Evolutionary conservation across 106 monocot genomes (phyloP).

Genomic region (Platanthera guangdongensis): DNA sequence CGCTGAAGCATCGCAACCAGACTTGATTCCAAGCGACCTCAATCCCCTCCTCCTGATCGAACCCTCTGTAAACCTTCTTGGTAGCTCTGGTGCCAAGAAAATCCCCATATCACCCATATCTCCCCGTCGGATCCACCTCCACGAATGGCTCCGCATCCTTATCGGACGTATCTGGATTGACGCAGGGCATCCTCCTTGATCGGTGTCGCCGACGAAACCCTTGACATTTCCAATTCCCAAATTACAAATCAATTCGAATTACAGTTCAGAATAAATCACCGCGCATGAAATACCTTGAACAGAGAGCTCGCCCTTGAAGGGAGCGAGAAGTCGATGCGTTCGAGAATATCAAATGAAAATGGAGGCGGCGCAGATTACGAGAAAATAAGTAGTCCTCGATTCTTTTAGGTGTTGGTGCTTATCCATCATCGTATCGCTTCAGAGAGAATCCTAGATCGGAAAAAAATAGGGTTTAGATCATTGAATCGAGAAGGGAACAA

Average conservation of each 20-base stretch:
- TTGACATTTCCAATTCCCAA: neutral
- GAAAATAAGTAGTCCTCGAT: slow-evolving; percentile 16
- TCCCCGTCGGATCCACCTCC: slow-evolving; percentile 74
- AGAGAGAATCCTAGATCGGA: neutral
- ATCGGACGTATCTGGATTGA: slow-evolving; percentile 14
- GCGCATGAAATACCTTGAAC: neutral
- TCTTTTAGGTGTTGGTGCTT: slow-evolving; percentile 12
- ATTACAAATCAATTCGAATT: neutral
- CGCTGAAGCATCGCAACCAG: slow-evolving; percentile 24
- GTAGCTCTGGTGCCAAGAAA: slow-evolving; percentile 56
- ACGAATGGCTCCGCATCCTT: slow-evolving; percentile 63
- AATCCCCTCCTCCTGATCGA: slow-evolving; percentile 79
- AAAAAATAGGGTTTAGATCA: neutral
- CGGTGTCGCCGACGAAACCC: neutral
- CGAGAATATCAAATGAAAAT: slow-evolving; percentile 17
- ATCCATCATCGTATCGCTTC: slow-evolving; percentile 3
- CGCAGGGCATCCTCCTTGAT: slow-evolving; percentile 15
- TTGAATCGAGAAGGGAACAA: neutral
- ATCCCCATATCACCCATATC: slow-evolving; percentile 69
- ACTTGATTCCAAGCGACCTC: slow-evolving; percentile 95
- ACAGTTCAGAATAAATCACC: neutral
- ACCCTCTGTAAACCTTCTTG: slow-evolving; percentile 79
- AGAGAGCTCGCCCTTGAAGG: neutral
- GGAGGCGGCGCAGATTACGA: slow-evolving; percentile 28
- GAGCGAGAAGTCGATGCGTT: neutral